Conservation (phyloP, 345 rosid species). For the Pistacia vera region DNA sequence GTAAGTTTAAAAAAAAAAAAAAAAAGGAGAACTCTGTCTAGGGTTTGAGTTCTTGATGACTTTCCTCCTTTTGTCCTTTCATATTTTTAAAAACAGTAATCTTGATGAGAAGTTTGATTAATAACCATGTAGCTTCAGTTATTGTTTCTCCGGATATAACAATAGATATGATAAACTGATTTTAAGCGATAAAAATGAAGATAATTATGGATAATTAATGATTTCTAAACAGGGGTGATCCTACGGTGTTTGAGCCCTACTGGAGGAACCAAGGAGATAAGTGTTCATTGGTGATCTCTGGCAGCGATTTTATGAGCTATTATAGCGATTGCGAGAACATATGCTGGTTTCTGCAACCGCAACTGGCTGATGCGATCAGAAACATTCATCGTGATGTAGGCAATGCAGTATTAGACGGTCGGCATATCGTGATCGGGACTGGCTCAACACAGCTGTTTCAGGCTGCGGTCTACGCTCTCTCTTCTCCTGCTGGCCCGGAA, state of each 20-base stretch:
- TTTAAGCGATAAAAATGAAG: background rate
- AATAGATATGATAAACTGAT: no score
- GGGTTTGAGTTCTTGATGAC: background rate
- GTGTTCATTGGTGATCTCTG: conserved; percentile 62
- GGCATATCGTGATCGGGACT: conserved; percentile 71
- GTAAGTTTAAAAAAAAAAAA: no score
- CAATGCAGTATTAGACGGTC: conserved; percentile 58
- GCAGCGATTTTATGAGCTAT: conserved; percentile 82
- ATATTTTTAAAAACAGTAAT: background rate
- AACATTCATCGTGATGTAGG: conserved; percentile 60
- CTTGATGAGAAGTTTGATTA: conserved; percentile 1
- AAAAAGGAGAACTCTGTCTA: background rate
- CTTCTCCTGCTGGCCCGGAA: conserved; percentile 40
- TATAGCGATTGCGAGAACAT: conserved; percentile 52
- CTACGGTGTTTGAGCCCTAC: conserved; percentile 69
- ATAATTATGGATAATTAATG: background rate
- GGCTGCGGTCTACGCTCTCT: conserved; percentile 78
- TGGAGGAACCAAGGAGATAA: conserved; percentile 69
- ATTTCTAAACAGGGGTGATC: conserved; percentile 70
- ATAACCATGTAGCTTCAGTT: background rate
- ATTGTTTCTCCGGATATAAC: background rate
- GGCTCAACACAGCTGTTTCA: conserved; percentile 84
- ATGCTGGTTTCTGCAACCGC: conserved; percentile 84
- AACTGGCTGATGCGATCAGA: conserved; percentile 61
- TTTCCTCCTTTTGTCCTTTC: no score